Evolutionary conservation across 805 yeast genomes (phyloP).

Genomic region (Myxozyma geophila): DNA sequence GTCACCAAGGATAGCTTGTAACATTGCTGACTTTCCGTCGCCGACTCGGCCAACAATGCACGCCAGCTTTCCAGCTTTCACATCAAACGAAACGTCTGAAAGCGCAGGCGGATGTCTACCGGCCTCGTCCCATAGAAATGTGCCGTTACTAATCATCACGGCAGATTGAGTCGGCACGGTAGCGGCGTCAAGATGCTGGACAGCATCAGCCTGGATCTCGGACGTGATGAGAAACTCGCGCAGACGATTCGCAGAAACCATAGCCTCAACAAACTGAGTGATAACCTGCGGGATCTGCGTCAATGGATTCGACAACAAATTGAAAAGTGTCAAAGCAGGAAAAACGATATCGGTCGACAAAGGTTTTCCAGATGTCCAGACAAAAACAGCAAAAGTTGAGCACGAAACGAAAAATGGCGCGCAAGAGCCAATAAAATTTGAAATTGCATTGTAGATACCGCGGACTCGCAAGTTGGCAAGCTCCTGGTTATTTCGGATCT

Average conservation of each 20-base stretch:
- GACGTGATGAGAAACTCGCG: constrained; percentile 67
- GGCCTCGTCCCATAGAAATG: constrained; percentile 66
- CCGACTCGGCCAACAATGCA: constrained; percentile 92
- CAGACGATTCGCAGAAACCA: constrained; percentile 60
- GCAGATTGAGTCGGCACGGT: constrained; percentile 66
- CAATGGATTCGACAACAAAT: constrained; percentile 84
- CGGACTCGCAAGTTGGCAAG: constrained; percentile 79
- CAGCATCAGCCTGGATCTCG: constrained; percentile 81
- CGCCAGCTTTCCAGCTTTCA: constrained; percentile 72
- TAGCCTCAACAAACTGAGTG: constrained; percentile 82
- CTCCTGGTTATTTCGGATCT: constrained; percentile 81
- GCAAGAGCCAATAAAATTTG: constrained; percentile 76
- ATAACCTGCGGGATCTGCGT: constrained; percentile 89
- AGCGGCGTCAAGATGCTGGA: constrained; percentile 63
- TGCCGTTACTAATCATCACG: constrained; percentile 45
- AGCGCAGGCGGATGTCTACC: constrained; percentile 64
- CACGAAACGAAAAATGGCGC: constrained; percentile 90
- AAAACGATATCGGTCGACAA: constrained; percentile 86
- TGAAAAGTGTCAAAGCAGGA: constrained; percentile 85
- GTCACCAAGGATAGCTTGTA: constrained; percentile 82
- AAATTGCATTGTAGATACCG: constrained; percentile 70
- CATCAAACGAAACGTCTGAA: constrained; percentile 62
- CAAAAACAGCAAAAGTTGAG: constrained; percentile 83
- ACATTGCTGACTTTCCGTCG: constrained; percentile 83
- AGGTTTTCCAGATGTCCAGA: constrained; percentile 62